phyloP scores from a whole-genome alignment of 2,329 filamentous ascomycete genomes.

The Neurospora sp. region DNA sequence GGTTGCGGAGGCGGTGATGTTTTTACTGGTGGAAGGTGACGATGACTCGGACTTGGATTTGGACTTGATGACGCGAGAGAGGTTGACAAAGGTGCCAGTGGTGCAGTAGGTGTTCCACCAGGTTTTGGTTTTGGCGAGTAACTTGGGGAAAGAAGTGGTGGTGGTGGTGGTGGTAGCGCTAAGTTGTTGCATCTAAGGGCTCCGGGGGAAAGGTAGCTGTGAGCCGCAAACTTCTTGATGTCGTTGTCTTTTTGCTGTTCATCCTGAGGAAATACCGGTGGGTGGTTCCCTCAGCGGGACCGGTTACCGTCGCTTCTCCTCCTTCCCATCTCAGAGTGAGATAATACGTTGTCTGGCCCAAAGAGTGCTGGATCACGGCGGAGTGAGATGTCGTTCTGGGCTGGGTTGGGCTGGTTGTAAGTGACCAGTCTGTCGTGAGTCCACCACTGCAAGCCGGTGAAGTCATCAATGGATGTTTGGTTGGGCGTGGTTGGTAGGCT shows the following conservation, averaged over 20 bases:
- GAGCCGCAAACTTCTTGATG: slow-evolving; percentile 19
- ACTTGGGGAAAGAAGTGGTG: not conserved
- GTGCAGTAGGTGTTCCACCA: slow-evolving; percentile 43
- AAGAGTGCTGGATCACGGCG: slow-evolving; percentile 32
- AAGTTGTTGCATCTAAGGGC: slow-evolving; percentile 14
- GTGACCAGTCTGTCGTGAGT: slow-evolving; percentile 31
- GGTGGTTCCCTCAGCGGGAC: slow-evolving; percentile 25
- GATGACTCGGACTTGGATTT: not conserved
- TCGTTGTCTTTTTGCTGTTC: slow-evolving; percentile 7
- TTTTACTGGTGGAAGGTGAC: not conserved
- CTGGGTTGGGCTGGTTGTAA: slow-evolving; percentile 32
- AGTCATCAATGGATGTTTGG: slow-evolving; percentile 29
- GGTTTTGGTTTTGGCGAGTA: slow-evolving; percentile 22
- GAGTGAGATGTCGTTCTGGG: slow-evolving; percentile 27
- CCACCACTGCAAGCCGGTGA: slow-evolving; percentile 32
- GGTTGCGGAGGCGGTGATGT: slow-evolving; percentile 27
- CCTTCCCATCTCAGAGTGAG: slow-evolving; percentile 28
- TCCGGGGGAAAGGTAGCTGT: slow-evolving; percentile 24
- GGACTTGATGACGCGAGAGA: slow-evolving; percentile 25
- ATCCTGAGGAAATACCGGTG: slow-evolving; percentile 32
- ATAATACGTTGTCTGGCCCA: slow-evolving; percentile 33
- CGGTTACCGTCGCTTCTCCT: slow-evolving; percentile 22
- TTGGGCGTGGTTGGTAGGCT: slow-evolving; percentile 30
- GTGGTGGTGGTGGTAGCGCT: slow-evolving; percentile 11
- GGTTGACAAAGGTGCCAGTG: slow-evolving; percentile 41